Conservation (phyloP, 202 grass and related monocot genomes). For the Cymbopogon flexuosus region DNA sequence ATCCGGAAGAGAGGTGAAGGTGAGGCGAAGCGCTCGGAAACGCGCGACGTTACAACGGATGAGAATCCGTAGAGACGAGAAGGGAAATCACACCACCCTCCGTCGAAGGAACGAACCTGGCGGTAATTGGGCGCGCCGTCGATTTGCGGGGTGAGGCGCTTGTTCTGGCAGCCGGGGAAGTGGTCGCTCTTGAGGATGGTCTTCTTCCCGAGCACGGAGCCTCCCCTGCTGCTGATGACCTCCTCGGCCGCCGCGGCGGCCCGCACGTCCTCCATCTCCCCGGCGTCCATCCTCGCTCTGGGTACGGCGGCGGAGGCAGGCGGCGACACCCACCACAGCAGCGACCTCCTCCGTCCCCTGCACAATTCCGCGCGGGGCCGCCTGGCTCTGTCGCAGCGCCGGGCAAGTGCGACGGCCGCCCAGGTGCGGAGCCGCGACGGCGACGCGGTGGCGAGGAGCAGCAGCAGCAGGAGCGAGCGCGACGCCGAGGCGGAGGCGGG, state of each 20-base stretch:
- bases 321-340: neutral
- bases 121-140: conserved; percentile 96
- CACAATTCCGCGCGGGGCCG: neutral
- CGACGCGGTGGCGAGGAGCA: neutral
- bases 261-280: conserved; percentile 42
- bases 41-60: neutral
- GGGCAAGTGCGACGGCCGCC: neutral
- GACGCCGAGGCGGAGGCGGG: neutral
- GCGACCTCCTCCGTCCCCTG: neutral
- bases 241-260: conserved; percentile 54
- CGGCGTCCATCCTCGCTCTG: neutral
- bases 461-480: neutral
- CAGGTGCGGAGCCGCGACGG: neutral
- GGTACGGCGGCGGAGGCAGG: neutral
- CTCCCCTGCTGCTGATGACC: conserved; percentile 83
- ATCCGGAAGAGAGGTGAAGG: neutral
- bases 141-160: conserved; percentile 79
- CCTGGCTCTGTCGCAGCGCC: neutral
- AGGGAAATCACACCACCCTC: neutral
- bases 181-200: conserved; percentile 98
- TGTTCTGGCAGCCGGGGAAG: conserved; percentile 97
- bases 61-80: too few species aligned
- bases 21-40: neutral
- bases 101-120: conserved; percentile 41
- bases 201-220: conserved; percentile 96